Evolutionary conservation across 2,329 filamentous ascomycete species (phyloP), one percentile per base, ranked within the genome.

Genomic region (Neonectria ditissima): DNA sequence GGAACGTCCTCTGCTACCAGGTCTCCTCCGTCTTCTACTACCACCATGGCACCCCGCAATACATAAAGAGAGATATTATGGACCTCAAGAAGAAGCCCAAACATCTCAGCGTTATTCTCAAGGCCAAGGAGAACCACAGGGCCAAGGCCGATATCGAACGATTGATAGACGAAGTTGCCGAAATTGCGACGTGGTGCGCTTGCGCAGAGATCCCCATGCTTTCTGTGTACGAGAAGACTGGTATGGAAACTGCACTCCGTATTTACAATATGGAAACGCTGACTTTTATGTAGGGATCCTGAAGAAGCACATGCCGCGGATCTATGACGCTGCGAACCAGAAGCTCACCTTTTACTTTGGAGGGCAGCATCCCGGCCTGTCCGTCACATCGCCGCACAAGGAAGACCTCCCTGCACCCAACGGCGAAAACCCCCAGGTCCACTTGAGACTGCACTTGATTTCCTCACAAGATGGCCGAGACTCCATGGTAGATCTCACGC

Each of bases 401-500:
- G 78, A 83, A 70, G 71, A 75, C 28, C 72, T 75, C 47, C 75
- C 78, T 10, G 69, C 74, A 4, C 64, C 74, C 24, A 61, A 70
- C 24, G 68, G 76, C 54, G 69, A 75, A 47, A 71, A 73, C 73
- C 69, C 75, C 63, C 68, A 76, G 69, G 78, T 81, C 68, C 78
- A 82, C 73, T 76, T 90, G 59, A 80, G 83, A 26, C 78, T 98
- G 18, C 87, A 97, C 61, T 87, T 99, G 41, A 87, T 99, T 54
- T 97, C 93, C 14, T 88, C 89, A 39, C 91, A 95, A 59, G 96
- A 99, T 73, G 95, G 96, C 52, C 89, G 95, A 58, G 93, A 97
- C 74, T 97, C 95, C 4, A 88, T 99, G 66, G 94, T 99, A 43
- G 96, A 99, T 78, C 86, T 99, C 48, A 99, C 96, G 44, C 93